Conservation (phyloP, 371 early-diverging fungal species). For the Dinochytrium kinnereticum region DNA sequence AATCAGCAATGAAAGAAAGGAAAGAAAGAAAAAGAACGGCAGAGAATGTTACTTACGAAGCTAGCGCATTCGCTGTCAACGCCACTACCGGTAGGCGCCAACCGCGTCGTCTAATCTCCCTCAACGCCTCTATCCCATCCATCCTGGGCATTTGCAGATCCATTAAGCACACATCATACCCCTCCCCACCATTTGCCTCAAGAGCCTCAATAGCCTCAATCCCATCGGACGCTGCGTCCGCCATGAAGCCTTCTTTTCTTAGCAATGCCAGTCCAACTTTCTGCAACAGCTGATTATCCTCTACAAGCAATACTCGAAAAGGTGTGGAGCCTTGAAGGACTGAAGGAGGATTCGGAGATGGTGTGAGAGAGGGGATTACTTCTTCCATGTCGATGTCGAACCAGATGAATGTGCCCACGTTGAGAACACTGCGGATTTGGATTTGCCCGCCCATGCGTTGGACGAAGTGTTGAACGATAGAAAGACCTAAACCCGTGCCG, state of each 20-base stretch:
- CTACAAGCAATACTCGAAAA: conserved; percentile 35
- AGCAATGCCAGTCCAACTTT: conserved; percentile 33
- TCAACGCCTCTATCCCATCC: conserved; percentile 41
- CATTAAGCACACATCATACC: conserved; percentile 38
- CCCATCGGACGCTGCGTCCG: conserved; percentile 31
- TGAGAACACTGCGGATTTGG: conserved; percentile 13
- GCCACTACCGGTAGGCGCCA: conserved; percentile 36
- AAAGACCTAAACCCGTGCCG: conserved; percentile 33
- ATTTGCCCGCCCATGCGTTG: conserved; percentile 27
- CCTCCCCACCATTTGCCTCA: conserved; percentile 7
- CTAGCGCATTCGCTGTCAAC: conserved; percentile 40
- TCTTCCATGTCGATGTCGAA: conserved; percentile 26
- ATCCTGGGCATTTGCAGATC: conserved; percentile 45
- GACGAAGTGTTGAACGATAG: conserved; percentile 28
- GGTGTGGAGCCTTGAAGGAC: neutral
- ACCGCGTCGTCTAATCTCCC: conserved; percentile 32
- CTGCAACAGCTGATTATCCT: conserved; percentile 39
- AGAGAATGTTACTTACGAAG: conserved; percentile 22
- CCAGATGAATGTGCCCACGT: conserved; percentile 28
- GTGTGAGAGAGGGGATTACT: neutral
- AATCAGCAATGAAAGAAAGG: neutral
- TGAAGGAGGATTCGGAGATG: conserved; percentile 22
- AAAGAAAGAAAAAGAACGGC: neutral
- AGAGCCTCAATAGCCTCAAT: conserved; percentile 35
- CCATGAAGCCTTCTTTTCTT: conserved; percentile 29